Conservation (phyloP, 352 stramenopile species). For the Globisporangium barbulae region DNA sequence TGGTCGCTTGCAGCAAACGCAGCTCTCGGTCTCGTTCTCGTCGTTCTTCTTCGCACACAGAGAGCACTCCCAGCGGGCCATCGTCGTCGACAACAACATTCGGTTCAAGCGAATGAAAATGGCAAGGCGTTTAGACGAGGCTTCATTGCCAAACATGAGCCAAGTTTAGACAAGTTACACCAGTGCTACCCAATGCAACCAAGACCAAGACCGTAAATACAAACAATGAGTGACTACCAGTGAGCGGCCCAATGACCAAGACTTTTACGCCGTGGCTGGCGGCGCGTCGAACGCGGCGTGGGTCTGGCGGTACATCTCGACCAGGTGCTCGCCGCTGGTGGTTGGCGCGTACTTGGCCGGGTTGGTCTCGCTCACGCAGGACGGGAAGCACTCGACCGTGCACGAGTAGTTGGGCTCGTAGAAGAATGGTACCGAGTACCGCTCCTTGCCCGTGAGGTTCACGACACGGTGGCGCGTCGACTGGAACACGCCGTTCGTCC, state of each 20-base stretch:
- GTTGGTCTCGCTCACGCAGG: conserved; percentile 43
- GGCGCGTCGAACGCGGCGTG: conserved; percentile 52
- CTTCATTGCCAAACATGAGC: neutral
- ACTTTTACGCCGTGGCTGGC: neutral
- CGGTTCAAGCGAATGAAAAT: neutral
- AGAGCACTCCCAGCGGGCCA: conserved; percentile 9
- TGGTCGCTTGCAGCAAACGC: conserved; percentile 13
- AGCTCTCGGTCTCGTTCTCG: conserved; percentile 2
- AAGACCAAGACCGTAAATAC: neutral
- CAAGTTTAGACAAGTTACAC: conserved; percentile 3
- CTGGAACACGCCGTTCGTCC: conserved; percentile 66
- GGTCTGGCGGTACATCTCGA: conserved; percentile 74
- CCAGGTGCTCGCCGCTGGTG: conserved; percentile 71
- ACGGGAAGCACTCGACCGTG: conserved; percentile 56
- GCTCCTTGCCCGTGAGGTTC: conserved; percentile 51
- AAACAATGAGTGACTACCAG: neutral
- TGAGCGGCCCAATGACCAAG: neutral
- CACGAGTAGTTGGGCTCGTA: conserved; percentile 76
- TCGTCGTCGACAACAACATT: neutral
- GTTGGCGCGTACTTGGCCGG: conserved; percentile 58
- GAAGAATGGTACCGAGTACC: conserved; percentile 80
- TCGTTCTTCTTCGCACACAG: conserved; percentile 16
- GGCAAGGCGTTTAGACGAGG: neutral
- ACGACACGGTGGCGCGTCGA: conserved; percentile 69
- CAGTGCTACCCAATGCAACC: neutral